Evolutionary conservation across 495 filamentous ascomycete species (phyloP).

Genomic region (Hypomontagnella submonticulosa): DNA sequence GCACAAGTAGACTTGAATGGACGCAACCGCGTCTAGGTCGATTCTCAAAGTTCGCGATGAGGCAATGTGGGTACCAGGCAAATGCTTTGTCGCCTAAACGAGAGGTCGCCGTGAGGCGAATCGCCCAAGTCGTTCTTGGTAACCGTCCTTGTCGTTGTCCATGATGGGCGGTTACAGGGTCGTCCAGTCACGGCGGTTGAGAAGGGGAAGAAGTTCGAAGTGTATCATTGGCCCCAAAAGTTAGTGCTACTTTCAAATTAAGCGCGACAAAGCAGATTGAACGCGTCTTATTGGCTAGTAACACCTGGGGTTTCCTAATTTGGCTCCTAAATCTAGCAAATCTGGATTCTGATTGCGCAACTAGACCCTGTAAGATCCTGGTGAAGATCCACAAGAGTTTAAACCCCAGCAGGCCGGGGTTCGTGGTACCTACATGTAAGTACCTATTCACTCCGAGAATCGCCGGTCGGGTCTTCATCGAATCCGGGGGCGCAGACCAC

Average conservation of each 20-base stretch:
- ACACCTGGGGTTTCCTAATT: slow-evolving; percentile 34
- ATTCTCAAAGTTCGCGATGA: slow-evolving; percentile 29
- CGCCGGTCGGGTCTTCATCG: slow-evolving; percentile 27
- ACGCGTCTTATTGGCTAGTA: slow-evolving; percentile 38
- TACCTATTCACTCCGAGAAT: slow-evolving; percentile 22
- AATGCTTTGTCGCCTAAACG: slow-evolving; percentile 29
- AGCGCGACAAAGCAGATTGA: slow-evolving; percentile 34
- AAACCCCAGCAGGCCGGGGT: slow-evolving; percentile 15
- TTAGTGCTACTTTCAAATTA: slow-evolving; percentile 38
- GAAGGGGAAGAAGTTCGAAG: slow-evolving; percentile 11
- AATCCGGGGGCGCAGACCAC: slow-evolving; percentile 24
- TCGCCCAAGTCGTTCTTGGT: slow-evolving; percentile 33
- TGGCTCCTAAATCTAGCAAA: slow-evolving; percentile 29
- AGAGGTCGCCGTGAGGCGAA: slow-evolving; percentile 48
- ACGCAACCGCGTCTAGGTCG: slow-evolving; percentile 2
- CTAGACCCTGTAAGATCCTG: slow-evolving; percentile 13
- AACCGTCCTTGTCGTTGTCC: slow-evolving; percentile 13
- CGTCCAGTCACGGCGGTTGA: slow-evolving; percentile 43
- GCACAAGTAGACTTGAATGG: slow-evolving; percentile 23
- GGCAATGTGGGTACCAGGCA: slow-evolving; percentile 32
- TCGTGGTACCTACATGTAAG: neutral
- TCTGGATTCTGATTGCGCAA: slow-evolving; percentile 39
- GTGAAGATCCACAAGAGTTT: slow-evolving; percentile 22
- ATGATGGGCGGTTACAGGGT: slow-evolving; percentile 38
- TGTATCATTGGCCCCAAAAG: slow-evolving; percentile 35